Evolutionary conservation across 192 early-diverging fungal genomes (phyloP).

Genomic region (Mortierella antarctica): DNA sequence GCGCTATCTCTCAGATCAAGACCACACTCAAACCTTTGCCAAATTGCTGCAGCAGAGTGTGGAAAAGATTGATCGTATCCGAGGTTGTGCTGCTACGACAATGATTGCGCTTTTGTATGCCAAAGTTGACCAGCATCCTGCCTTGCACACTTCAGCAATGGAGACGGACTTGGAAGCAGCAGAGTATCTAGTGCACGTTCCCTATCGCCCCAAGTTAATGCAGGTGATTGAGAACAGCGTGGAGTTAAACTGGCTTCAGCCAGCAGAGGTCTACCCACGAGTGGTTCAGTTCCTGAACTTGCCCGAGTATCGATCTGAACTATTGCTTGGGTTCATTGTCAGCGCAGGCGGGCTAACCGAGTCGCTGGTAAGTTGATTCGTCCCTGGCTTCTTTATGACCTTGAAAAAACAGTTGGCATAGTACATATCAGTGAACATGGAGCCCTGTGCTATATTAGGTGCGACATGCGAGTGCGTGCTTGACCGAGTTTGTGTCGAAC

Average conservation of each 20-base stretch:
- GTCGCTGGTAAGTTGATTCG: slow-evolving; percentile 66
- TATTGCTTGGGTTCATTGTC: slow-evolving; percentile 77
- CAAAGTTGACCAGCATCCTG: not conserved
- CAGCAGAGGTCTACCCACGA: slow-evolving; percentile 70
- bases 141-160: not conserved
- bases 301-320: slow-evolving; percentile 64
- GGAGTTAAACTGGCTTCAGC: slow-evolving; percentile 70
- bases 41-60: slow-evolving; percentile 79
- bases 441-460: slow-evolving; percentile 53
- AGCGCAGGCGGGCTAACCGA: slow-evolving; percentile 85
- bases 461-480: slow-evolving; percentile 70
- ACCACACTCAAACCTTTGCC: slow-evolving; percentile 53
- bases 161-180: not conserved
- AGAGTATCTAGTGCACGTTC: slow-evolving; percentile 21
- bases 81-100: slow-evolving; percentile 75
- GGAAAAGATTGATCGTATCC: slow-evolving; percentile 93
- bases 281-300: slow-evolving; percentile 68
- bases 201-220: slow-evolving; percentile 29
- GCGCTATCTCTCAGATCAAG: slow-evolving; percentile 54
- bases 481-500: slow-evolving; percentile 66
- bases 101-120: slow-evolving; percentile 64
- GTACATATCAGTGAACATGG: not conserved
- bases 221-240: slow-evolving; percentile 15
- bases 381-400: not conserved
- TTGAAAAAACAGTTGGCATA: not conserved